These are phyloP conservation scores for Cytospora mali DNA, from an alignment of 2,329 filamentous ascomycete species.

Conservation along the genomic window DNA sequence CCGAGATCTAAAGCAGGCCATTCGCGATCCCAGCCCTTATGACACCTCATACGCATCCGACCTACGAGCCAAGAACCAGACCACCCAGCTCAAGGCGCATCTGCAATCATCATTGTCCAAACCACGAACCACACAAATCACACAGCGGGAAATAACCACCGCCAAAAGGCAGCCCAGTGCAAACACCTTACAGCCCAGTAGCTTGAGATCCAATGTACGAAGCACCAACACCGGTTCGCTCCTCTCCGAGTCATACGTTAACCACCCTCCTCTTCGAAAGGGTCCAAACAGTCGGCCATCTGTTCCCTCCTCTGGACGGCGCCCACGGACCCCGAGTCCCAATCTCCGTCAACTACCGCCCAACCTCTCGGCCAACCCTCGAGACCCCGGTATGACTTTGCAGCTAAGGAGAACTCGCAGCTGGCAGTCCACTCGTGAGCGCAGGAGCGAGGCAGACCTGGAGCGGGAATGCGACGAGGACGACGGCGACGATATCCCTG, in stretches of 20 bases:
- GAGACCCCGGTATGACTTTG: slow-evolving; percentile 43
- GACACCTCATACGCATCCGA: slow-evolving; percentile 51
- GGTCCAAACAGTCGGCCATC: slow-evolving; percentile 42
- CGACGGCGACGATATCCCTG: slow-evolving; percentile 76
- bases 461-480: slow-evolving; percentile 78
- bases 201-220: slow-evolving; percentile 52
- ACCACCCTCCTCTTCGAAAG: slow-evolving; percentile 35
- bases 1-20: slow-evolving; percentile 40
- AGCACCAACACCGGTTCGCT: slow-evolving; percentile 50
- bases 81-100: slow-evolving; percentile 33
- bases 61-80: slow-evolving; percentile 38
- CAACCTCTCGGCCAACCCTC: slow-evolving; percentile 47
- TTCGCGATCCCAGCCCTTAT: slow-evolving; percentile 50
- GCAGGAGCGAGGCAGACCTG: slow-evolving; percentile 70
- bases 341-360: slow-evolving; percentile 32
- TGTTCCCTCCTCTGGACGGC: slow-evolving; percentile 44
- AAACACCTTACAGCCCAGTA: slow-evolving; percentile 49
- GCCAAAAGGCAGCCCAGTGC: slow-evolving; percentile 46
- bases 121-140: slow-evolving; percentile 32
- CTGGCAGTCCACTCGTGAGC: slow-evolving; percentile 68
- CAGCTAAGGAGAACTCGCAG: slow-evolving; percentile 65
- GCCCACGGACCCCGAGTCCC: slow-evolving; percentile 55
- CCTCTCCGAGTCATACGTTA: slow-evolving; percentile 36
- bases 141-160: slow-evolving; percentile 39
- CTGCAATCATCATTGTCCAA: slow-evolving; percentile 33